Conservation (phyloP, 768 basidiomycete species). For the Pisolithus marmoratus region DNA sequence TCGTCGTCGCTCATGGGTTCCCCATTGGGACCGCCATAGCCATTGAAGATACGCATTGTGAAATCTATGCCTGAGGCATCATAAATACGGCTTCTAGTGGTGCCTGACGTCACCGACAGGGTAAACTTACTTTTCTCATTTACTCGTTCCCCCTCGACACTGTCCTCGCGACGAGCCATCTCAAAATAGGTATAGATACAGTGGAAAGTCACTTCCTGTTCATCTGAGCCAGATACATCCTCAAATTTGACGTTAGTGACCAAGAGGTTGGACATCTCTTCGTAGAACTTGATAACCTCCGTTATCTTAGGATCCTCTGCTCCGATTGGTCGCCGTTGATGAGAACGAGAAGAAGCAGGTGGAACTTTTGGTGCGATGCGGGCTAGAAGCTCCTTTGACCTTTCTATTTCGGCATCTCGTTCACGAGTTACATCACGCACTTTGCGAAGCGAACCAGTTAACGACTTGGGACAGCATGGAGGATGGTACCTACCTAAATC, state of each 20-base stretch:
- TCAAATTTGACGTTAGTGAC: slow-evolving; percentile 55
- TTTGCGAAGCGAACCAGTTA: slow-evolving; percentile 20
- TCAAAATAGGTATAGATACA: slow-evolving; percentile 61
- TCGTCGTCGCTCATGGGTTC: slow-evolving; percentile 29
- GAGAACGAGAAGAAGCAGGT: slow-evolving; percentile 30
- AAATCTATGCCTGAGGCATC: slow-evolving; percentile 52
- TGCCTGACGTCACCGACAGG: neutral
- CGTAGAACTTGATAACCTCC: slow-evolving; percentile 69
- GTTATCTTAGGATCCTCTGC: slow-evolving; percentile 53
- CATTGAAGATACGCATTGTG: slow-evolving; percentile 44
- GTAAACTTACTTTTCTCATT: slow-evolving; percentile 27
- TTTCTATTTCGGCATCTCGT: slow-evolving; percentile 59
- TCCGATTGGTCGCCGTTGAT: slow-evolving; percentile 30
- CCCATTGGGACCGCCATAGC: slow-evolving; percentile 24
- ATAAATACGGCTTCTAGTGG: neutral
- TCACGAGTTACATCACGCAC: slow-evolving; percentile 49
- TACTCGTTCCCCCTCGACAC: slow-evolving; percentile 29
- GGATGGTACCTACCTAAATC: slow-evolving; percentile 39
- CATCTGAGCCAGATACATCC: slow-evolving; percentile 17
- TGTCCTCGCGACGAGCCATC: slow-evolving; percentile 24
- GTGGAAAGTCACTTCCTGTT: slow-evolving; percentile 52
- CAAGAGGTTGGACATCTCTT: slow-evolving; percentile 79
- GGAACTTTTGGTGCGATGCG: slow-evolving; percentile 39
- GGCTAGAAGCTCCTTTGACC: slow-evolving; percentile 38
- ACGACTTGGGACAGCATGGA: neutral